These are phyloP conservation scores for Pseudocercospora crystallina DNA, from an alignment of 2,329 filamentous ascomycete species.

Conservation along the genomic window DNA sequence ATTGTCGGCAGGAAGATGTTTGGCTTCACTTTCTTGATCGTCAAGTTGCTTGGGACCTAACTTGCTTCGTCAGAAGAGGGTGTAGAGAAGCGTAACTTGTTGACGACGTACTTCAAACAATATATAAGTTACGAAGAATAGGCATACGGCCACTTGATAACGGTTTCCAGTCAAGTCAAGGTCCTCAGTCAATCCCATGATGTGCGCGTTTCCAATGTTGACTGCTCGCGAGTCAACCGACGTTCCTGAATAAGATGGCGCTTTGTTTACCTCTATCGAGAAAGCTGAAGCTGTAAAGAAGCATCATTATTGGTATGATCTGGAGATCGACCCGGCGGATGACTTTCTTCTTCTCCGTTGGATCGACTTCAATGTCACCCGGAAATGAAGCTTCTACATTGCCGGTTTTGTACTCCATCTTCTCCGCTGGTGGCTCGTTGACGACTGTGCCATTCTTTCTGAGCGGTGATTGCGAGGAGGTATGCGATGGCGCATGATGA, in stretches of 20 bases:
- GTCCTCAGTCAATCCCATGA: constrained; percentile 13
- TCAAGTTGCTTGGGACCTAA: constrained; percentile 12
- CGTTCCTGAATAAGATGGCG: no score
- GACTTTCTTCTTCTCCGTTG: constrained; percentile 53
- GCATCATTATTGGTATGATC: constrained; percentile 66
- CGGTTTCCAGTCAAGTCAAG: constrained; percentile 10
- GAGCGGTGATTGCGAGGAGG: no score
- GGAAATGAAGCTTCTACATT: no score
- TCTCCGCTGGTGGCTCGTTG: no score
- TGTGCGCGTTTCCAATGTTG: constrained; percentile 9
- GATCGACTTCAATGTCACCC: constrained; percentile 29
- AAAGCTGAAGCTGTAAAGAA: constrained; percentile 73
- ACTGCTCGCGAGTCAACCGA: background rate
- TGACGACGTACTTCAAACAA: background rate
- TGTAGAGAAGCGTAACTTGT: no score
- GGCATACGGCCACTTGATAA: constrained; percentile 17
- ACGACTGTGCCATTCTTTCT: no score
- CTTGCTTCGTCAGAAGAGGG: background rate
- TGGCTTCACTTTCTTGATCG: constrained; percentile 14
- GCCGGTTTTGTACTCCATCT: no score
- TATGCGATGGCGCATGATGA: no score
- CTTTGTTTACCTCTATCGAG: constrained; percentile 49
- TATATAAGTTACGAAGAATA: constrained; percentile 24
- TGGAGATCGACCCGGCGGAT: constrained; percentile 64
- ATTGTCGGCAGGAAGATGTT: constrained; percentile 10